Evolutionary conservation across 306 rosid species (phyloP).

Genomic region (Fragaria iinumae): DNA sequence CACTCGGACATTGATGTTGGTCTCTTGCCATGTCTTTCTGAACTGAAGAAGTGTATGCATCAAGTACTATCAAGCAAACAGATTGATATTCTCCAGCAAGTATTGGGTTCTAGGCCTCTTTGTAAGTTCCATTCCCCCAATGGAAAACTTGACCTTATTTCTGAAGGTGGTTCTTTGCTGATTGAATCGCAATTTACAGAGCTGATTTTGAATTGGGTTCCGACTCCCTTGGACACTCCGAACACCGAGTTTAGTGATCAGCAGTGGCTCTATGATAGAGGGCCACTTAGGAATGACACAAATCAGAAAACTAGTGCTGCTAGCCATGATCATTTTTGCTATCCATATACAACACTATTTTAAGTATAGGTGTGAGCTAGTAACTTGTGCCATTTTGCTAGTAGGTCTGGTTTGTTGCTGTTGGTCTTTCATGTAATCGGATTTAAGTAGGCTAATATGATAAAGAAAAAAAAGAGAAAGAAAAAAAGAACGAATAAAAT

Average conservation of each 20-base stretch:
- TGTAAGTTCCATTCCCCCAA: not conserved
- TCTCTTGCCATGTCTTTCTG: not conserved
- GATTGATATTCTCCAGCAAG: not conserved
- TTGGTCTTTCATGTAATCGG: not conserved
- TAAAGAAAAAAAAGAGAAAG: too few relatives aligned
- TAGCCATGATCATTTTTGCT: not conserved
- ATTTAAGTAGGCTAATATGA: not conserved
- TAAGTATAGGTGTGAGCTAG: not conserved
- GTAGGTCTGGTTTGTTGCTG: not conserved
- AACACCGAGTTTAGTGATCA: not conserved
- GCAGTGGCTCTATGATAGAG: conserved; percentile 3
- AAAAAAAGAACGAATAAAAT: too few relatives aligned
- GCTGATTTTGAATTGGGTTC: conserved; percentile 4
- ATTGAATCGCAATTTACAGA: not conserved
- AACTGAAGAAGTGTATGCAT: not conserved
- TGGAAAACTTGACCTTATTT: not conserved
- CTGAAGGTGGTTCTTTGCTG: not conserved
- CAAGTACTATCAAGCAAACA: not conserved
- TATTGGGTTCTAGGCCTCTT: not conserved
- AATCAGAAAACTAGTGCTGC: not conserved
- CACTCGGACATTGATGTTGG: not conserved
- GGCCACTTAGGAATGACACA: not conserved
- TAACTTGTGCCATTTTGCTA: not conserved
- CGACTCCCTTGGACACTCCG: not conserved
- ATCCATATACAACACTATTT: conserved; percentile 5